These are phyloP conservation scores for Marasmius fiardii DNA, from an alignment of 1,284 basidiomycete species.

Conservation along the genomic window DNA sequence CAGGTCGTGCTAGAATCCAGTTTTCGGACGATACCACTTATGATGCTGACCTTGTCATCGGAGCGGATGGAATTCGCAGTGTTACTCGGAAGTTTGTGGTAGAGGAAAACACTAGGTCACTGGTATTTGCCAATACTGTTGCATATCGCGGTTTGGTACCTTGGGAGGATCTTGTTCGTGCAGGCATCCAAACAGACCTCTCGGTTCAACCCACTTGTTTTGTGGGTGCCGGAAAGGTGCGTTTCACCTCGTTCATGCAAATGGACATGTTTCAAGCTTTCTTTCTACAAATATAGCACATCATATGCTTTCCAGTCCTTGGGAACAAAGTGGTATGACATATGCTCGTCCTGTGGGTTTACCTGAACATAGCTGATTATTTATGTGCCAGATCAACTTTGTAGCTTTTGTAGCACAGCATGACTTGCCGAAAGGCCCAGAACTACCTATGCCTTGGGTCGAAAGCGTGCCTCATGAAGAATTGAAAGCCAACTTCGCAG, in stretches of 20 bases:
- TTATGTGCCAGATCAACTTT: constrained; percentile 45
- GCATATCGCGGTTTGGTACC: constrained; percentile 46
- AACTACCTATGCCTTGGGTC: constrained; percentile 45
- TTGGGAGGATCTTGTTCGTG: constrained; percentile 31
- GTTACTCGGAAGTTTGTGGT: constrained; percentile 35
- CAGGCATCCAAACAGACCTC: constrained; percentile 40
- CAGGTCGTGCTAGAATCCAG: constrained; percentile 28
- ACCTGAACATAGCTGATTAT: neutral
- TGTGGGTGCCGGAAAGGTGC: constrained; percentile 40
- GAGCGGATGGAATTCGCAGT: constrained; percentile 54
- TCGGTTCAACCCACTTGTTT: constrained; percentile 33
- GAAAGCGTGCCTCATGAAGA: constrained; percentile 38
- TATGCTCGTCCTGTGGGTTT: neutral
- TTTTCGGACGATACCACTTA: constrained; percentile 45
- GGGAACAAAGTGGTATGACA: constrained; percentile 33
- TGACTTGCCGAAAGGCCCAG: constrained; percentile 32
- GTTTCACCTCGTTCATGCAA: neutral
- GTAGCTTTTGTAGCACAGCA: constrained; percentile 47
- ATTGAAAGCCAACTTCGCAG: constrained; percentile 42
- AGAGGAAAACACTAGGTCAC: constrained; percentile 20
- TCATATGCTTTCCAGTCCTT: constrained; percentile 56
- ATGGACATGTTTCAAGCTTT: no score
- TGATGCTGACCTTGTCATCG: constrained; percentile 49
- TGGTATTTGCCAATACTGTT: constrained; percentile 41
- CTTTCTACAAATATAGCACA: no score